Evolutionary conservation across 768 basidiomycete species (phyloP), one percentile per base, ranked within the genome.

Genomic region (Kwoniella bestiolae): DNA sequence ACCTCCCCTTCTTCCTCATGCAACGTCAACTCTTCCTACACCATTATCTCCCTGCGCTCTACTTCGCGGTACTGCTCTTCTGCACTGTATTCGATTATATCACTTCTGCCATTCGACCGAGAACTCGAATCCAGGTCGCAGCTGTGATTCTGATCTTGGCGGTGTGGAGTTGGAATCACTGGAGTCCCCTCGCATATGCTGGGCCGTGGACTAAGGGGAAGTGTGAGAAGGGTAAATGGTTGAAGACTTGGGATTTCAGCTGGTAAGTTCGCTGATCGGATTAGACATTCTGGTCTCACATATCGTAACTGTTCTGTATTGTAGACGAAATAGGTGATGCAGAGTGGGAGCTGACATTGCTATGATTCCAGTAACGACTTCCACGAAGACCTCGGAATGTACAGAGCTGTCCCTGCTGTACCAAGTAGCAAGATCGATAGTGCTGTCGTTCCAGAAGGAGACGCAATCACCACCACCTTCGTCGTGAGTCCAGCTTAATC

Each of bases 1-100:
- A 96, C 82, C 85, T 91, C 78, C 96, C 96, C 14, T 99, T 99
- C 87, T 98, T 88, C 87, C 84, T 98, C 70, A 98, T 98, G 95
- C 83, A 86, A 46, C 92, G 96, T 23, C 96, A 99, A 76, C 88
- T 98, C 50, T 99, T 99, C 86, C 82, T 99, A 25, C 95, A 98
- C 78, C 96, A 98, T 83, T 98, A 98, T 80, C 90, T 98, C 83
- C 96, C 95, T 0, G 93, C 94, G 0, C 84, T 99, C n/a, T 81
- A 75, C 50, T 82, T 82, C 57, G 77, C 81, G 59, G 72, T 83
- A 70, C 86, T 99, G 12, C 83, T 92, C 25, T 85, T 85, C 28
- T 89, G 89, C 58, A 84, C 84, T 3, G 85, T 90, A 2, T 97
- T 98, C 73, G 96, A 99, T 81, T 85, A 94, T 51, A 81, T 88